These are phyloP conservation scores for Trametes cubensis DNA, from an alignment of 768 basidiomycete species.

Conservation along the genomic window DNA sequence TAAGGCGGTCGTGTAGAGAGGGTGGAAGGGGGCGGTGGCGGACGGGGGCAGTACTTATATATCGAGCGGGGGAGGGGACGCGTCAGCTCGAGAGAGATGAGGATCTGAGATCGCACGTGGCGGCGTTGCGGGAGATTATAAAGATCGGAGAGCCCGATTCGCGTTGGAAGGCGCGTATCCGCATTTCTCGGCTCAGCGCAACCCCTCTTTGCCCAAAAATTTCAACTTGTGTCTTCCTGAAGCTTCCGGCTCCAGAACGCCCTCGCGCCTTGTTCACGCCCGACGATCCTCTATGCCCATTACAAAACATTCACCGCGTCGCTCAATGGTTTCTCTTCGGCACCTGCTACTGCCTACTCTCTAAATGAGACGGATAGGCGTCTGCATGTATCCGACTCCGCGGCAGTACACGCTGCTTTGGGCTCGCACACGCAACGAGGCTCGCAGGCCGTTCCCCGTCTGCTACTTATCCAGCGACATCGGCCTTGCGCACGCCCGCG, in stretches of 20 bases:
- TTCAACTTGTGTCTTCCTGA: background rate
- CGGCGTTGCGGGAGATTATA: slow-evolving; percentile 27
- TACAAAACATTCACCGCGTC: slow-evolving; percentile 3
- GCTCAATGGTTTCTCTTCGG: too few relatives aligned
- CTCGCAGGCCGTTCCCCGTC: background rate
- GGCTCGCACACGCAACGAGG: slow-evolving; percentile 19
- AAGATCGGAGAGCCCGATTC: slow-evolving; percentile 30
- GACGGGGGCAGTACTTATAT: slow-evolving; percentile 29
- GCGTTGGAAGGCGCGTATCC: slow-evolving; percentile 13
- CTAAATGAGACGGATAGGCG: slow-evolving; percentile 1
- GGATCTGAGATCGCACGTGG: slow-evolving; percentile 34
- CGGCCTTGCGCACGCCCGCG: background rate
- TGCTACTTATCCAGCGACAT: background rate
- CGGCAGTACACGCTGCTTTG: slow-evolving; percentile 14
- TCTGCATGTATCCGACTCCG: background rate
- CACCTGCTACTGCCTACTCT: too few relatives aligned
- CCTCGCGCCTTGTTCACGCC: slow-evolving; percentile 2
- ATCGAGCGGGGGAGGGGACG: slow-evolving; percentile 29
- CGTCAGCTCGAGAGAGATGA: slow-evolving; percentile 34
- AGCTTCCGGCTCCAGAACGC: slow-evolving; percentile 14
- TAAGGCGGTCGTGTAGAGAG: slow-evolving; percentile 15
- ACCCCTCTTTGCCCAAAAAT: slow-evolving; percentile 11
- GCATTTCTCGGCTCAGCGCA: slow-evolving; percentile 12
- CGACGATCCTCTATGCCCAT: slow-evolving; percentile 17
- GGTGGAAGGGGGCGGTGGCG: slow-evolving; percentile 21